Conservation (phyloP, 495 filamentous ascomycete genomes). For the Aspergillus haitiensis region DNA sequence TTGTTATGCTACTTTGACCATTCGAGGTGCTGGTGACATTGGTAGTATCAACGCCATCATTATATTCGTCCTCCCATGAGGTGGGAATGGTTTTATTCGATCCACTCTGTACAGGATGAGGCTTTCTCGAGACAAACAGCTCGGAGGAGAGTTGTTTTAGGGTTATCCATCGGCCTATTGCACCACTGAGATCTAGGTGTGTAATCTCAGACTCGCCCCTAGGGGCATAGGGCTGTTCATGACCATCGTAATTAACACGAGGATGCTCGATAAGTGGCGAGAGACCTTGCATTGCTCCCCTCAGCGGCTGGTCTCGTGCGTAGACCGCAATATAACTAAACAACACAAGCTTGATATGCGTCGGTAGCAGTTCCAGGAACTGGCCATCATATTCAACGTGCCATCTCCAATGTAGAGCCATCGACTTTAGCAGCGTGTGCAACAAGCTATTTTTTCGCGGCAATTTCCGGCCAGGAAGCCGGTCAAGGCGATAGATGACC, state of each 20-base stretch:
- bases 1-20: constrained; percentile 28
- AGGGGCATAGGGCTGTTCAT: constrained; percentile 20
- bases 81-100: constrained; percentile 28
- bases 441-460: constrained; percentile 54
- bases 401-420: constrained; percentile 69
- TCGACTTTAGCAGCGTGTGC: constrained; percentile 56
- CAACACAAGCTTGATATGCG: constrained; percentile 58
- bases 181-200: constrained; percentile 64
- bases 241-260: constrained; percentile 12
- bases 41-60: constrained; percentile 39
- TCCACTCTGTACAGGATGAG: constrained; percentile 15
- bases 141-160: constrained; percentile 59
- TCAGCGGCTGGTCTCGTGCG: constrained; percentile 35
- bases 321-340: constrained; percentile 63
- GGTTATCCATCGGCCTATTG: constrained; percentile 57
- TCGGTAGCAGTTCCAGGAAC: constrained; percentile 63
- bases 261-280: constrained; percentile 31
- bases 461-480: constrained; percentile 46
- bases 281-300: constrained; percentile 31
- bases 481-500: constrained; percentile 37
- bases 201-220: constrained; percentile 53
- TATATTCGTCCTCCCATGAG: constrained; percentile 40
- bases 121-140: constrained; percentile 41
- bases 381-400: constrained; percentile 65
- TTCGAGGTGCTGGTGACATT: constrained; percentile 15